Base-by-base conservation (phyloP, 345 rosid species). In the Citrus unshiu region DNA sequence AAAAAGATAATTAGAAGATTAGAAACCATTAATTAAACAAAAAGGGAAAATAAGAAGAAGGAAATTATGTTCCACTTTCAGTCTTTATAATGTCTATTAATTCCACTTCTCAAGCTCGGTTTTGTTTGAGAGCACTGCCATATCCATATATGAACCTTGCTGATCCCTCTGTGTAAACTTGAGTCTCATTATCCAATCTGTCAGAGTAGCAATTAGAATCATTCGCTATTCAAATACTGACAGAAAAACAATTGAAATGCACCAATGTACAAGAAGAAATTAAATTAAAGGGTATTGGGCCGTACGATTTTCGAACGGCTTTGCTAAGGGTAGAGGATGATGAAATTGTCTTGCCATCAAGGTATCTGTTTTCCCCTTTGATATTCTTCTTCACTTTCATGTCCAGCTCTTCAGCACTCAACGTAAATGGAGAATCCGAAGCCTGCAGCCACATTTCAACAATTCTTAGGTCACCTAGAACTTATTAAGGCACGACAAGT, bases 71-170 rank as follows among this genome's bases (percentile, higher is more conserved):
- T 69, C 63, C 79, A 75, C 40, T 82, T 78, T 62, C 68, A 30
- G 58, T 76, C 77, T 64, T 64, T 40, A 24, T 37, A 60, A 37
- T 75, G 4, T 72, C 70, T 76, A 59, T 69, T 14, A 58, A 18
- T 67, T 34, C 59, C 37, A 57, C 18, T 30, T 68, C 64, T 79
- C 77, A 84, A 7, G 58, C 79, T 80, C 87, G 90, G 58, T 74
- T 68, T 24, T 84, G 78, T 63, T 85, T 83, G 75, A 24, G 66
- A 40, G 81, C 86, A 63, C 79, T 85, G 2, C 93, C 93, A 78
- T 87, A 88, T 7, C 94, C 94, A 58, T 89, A 85, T 16, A 89
- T 87, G 82, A 91, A 91, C 83, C 91, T 86, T 9, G 90, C 91
- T 29, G 88, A 72, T 35, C 88, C 91, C 72, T 91, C 94, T 0